Evolutionary conservation across 768 basidiomycete species (phyloP).

Genomic region (Leccinum ochraceum): DNA sequence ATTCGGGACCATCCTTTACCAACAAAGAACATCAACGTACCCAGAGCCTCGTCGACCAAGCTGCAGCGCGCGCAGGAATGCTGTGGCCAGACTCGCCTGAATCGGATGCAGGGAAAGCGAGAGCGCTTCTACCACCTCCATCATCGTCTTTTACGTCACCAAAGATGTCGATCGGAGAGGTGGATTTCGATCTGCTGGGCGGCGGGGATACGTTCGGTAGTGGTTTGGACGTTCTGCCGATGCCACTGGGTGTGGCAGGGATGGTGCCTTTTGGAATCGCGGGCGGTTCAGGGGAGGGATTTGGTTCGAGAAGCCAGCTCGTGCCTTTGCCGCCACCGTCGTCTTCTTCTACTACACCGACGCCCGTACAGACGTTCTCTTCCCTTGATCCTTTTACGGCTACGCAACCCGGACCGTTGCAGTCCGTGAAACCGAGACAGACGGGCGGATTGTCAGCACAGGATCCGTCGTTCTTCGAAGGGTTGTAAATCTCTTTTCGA

Average conservation of each 20-base stretch:
- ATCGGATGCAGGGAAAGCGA: slow-evolving; percentile 24
- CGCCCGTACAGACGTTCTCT: slow-evolving; percentile 12
- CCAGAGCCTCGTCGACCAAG: slow-evolving; percentile 55
- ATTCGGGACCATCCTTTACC: slow-evolving; percentile 27
- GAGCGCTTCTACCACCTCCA: slow-evolving; percentile 31
- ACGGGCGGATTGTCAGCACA: slow-evolving; percentile 74
- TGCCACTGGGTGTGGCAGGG: not conserved
- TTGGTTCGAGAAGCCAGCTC: slow-evolving; percentile 8
- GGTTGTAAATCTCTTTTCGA: slow-evolving; percentile 41
- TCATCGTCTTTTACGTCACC: slow-evolving; percentile 13
- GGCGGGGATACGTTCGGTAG: slow-evolving; percentile 4
- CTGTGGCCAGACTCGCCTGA: slow-evolving; percentile 39
- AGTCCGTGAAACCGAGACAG: slow-evolving; percentile 23
- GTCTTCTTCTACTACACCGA: slow-evolving; percentile 9
- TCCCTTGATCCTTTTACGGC: slow-evolving; percentile 11
- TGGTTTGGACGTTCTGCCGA: not conserved
- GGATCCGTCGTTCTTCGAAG: slow-evolving; percentile 88
- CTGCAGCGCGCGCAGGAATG: slow-evolving; percentile 46
- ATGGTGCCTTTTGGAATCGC: slow-evolving; percentile 6
- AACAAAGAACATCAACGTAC: slow-evolving; percentile 57
- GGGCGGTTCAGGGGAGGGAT: slow-evolving; percentile 3
- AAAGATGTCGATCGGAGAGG: not conserved
- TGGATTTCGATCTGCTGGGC: slow-evolving; percentile 23
- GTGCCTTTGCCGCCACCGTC: slow-evolving; percentile 21
- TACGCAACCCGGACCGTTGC: slow-evolving; percentile 10